phyloP scores from a whole-genome alignment of 257 asterid genomes.

The Primulina tabacum region DNA sequence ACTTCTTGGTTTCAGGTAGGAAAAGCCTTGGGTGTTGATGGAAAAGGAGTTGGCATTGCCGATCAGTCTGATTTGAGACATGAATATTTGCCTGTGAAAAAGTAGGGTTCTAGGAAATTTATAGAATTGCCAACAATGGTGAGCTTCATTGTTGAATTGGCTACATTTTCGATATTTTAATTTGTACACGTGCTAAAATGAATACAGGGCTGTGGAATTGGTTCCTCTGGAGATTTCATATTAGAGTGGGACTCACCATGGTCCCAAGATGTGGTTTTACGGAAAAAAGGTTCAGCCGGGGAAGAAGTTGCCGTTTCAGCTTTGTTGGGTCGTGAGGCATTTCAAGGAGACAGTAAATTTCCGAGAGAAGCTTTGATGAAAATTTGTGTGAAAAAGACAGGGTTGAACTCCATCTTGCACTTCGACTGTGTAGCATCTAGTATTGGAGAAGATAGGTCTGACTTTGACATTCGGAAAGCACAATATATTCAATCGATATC shows the following conservation, averaged over 20 bases:
- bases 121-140: not conserved
- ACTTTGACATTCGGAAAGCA: slow-evolving; percentile 48
- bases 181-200: slow-evolving; percentile 5
- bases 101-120: not conserved
- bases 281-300: slow-evolving; percentile 62
- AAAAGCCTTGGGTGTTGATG: too few relatives aligned
- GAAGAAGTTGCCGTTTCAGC: slow-evolving; percentile 91
- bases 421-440: slow-evolving; percentile 71
- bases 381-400: slow-evolving; percentile 79
- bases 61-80: not conserved
- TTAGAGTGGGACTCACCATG: slow-evolving; percentile 70
- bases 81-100: not conserved
- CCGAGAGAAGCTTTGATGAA: slow-evolving; percentile 68
- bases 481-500: slow-evolving; percentile 50
- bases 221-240: slow-evolving; percentile 62
- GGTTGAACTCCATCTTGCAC: slow-evolving; percentile 70
- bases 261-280: slow-evolving; percentile 64
- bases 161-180: slow-evolving; percentile 8
- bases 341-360: slow-evolving; percentile 36
- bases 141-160: not conserved
- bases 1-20: too few relatives aligned
- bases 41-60: not conserved
- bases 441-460: slow-evolving; percentile 33
- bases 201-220: slow-evolving; percentile 46
- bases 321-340: slow-evolving; percentile 44